phyloP scores from a whole-genome alignment of 106 monocot genomes.

The Hemerocallis citrina region DNA sequence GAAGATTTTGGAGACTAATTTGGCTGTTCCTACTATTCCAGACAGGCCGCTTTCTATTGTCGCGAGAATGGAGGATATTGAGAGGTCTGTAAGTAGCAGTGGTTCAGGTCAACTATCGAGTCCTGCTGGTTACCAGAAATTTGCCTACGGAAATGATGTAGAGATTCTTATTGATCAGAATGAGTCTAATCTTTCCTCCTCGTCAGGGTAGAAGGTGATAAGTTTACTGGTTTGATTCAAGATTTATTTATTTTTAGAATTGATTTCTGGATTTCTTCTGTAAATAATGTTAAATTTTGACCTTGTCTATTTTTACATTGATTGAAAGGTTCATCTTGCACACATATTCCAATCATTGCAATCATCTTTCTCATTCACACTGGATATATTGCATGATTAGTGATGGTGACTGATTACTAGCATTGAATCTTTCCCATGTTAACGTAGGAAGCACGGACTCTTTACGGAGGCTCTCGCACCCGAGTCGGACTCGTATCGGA shows the following conservation, averaged over 20 bases:
- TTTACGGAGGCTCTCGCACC: no score
- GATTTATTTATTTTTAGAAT: background rate
- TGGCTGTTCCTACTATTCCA: conserved; percentile 41
- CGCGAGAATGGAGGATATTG: conserved; percentile 57
- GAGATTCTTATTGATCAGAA: conserved; percentile 15
- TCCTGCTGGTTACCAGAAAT: conserved; percentile 45
- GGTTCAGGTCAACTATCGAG: conserved; percentile 58
- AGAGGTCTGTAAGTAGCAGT: conserved; percentile 60
- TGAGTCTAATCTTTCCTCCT: background rate
- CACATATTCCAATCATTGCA: background rate
- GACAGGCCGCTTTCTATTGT: conserved; percentile 71
- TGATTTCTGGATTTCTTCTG: background rate
- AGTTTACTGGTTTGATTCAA: background rate
- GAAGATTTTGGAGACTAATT: conserved; percentile 67
- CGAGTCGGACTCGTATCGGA: no score
- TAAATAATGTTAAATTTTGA: conserved; percentile 5
- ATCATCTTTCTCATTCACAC: background rate
- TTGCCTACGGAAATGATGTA: conserved; percentile 19
- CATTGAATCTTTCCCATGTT: background rate
- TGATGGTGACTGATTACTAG: background rate
- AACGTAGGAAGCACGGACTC: no score
- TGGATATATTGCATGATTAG: background rate
- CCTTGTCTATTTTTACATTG: background rate
- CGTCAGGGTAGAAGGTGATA: background rate
- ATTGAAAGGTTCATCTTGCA: background rate